Conservation (phyloP, 108 stramenopile species). For the Hondaea fermentalgiana region DNA sequence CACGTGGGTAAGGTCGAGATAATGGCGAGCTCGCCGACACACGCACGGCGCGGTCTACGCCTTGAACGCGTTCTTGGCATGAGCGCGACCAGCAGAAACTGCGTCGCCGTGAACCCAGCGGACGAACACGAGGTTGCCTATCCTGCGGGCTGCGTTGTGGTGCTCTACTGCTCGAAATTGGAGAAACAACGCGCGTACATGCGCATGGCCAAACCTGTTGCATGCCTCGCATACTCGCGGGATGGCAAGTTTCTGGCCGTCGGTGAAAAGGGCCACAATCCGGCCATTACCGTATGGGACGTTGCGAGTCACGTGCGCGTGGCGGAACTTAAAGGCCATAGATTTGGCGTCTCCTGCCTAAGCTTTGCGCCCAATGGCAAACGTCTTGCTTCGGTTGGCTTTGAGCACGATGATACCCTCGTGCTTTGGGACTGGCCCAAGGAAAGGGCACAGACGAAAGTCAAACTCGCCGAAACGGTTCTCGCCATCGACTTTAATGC, state of each 20-base stretch:
- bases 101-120: background rate
- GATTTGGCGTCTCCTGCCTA: constrained; percentile 27
- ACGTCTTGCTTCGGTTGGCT: constrained; percentile 25
- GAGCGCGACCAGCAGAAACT: background rate
- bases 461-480: constrained; percentile 22
- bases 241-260: constrained; percentile 34
- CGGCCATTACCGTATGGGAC: constrained; percentile 31
- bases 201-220: constrained; percentile 22
- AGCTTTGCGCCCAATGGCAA: background rate
- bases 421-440: constrained; percentile 34
- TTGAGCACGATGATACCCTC: constrained; percentile 30
- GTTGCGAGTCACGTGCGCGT: background rate
- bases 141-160: constrained; percentile 19
- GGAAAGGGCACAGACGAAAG: background rate
- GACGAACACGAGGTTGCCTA: constrained; percentile 15
- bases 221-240: constrained; percentile 17
- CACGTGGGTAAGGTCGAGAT: background rate
- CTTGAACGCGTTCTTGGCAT: constrained; percentile 21
- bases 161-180: constrained; percentile 6
- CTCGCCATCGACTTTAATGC: constrained; percentile 6
- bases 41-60: background rate
- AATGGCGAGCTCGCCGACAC: background rate
- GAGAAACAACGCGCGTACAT: constrained; percentile 21
- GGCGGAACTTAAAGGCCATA: constrained; percentile 24
- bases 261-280: constrained; percentile 30